phyloP scores from a whole-genome alignment of 2,329 filamentous ascomycete genomes.

The Aspergillus brunneoviolaceus region DNA sequence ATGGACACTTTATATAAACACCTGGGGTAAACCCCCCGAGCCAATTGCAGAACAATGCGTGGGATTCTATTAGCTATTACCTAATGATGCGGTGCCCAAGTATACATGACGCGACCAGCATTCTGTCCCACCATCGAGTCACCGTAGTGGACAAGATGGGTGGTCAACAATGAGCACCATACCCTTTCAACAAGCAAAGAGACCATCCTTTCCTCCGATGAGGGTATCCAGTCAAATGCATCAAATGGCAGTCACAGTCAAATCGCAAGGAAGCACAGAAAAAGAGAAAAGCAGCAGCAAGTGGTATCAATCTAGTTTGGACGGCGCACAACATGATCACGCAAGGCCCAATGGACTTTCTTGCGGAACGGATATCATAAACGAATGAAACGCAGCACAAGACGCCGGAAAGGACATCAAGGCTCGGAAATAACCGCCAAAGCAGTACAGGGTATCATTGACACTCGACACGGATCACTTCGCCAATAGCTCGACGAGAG shows the following conservation, averaged over 20 bases:
- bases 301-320: constrained; percentile 40
- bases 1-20: constrained; percentile 2
- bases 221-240: constrained; percentile 38
- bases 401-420: constrained; percentile 19
- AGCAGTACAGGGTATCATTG: constrained; percentile 35
- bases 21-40: neutral
- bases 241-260: constrained; percentile 24
- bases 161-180: constrained; percentile 18
- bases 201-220: constrained; percentile 29
- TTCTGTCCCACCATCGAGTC: constrained; percentile 20
- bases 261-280: constrained; percentile 26
- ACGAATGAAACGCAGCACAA: constrained; percentile 31
- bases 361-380: constrained; percentile 37
- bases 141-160: constrained; percentile 23
- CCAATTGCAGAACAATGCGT: constrained; percentile 23
- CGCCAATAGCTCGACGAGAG: constrained; percentile 11
- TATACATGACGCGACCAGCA: constrained; percentile 20
- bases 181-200: constrained; percentile 23
- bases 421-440: constrained; percentile 28
- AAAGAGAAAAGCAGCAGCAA: constrained; percentile 36
- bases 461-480: constrained; percentile 18
- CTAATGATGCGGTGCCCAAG: constrained; percentile 32
- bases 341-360: constrained; percentile 24
- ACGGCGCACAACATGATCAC: constrained; percentile 29
- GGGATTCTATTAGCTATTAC: constrained; percentile 41